Evolutionary conservation across 768 basidiomycete species (phyloP), one percentile per base, ranked within the genome.

Genomic region (Leucocoprinus birnbaumii): DNA sequence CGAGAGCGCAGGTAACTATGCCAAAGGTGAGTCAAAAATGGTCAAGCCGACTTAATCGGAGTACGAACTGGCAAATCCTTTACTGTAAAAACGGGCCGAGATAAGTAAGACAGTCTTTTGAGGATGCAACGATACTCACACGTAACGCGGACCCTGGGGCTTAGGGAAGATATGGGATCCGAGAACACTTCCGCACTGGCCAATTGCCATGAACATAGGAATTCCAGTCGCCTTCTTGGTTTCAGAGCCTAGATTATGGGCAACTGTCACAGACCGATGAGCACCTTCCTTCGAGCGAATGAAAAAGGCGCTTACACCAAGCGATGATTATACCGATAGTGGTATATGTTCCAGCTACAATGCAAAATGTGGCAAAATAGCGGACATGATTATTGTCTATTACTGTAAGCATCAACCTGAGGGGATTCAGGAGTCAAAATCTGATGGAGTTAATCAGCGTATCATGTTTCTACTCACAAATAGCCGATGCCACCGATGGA

Each of bases 361-460:
- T 84, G 59, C 85, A 87, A 68, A 90, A 89, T 10, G 82, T 84
- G 10, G 87, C 86, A 61, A 91, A 91, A 62, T 91, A 92, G 21
- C 82, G 77, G n/a, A 76, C 86, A 34, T 82, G 83, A 13, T 73
- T 69, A 63, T 87, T 85, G 21, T 68, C 56, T 1, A 68, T 73
- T 0, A 84, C 80, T 1, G 45, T 47, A 2, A 76, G 70, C 19
- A 91, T 73, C 24, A 91, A 65, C 27, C 82, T 85, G 57, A 18
- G 34, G n/a, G 34, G 40, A 5, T 45, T 35, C 13, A 34, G 13
- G 16, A 18, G 24, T 31, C 9, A 47, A 2, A 19, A 18, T 19
- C 19, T 43, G 26, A 21, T 43, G 4, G 2, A 25, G 34, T 14
- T 44, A 24, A 19, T 25, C 55, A 25, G n/a, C n/a, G n/a, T 18